Conservation (phyloP, 2,329 filamentous ascomycete genomes). For the Aspergillus carbonarius region DNA sequence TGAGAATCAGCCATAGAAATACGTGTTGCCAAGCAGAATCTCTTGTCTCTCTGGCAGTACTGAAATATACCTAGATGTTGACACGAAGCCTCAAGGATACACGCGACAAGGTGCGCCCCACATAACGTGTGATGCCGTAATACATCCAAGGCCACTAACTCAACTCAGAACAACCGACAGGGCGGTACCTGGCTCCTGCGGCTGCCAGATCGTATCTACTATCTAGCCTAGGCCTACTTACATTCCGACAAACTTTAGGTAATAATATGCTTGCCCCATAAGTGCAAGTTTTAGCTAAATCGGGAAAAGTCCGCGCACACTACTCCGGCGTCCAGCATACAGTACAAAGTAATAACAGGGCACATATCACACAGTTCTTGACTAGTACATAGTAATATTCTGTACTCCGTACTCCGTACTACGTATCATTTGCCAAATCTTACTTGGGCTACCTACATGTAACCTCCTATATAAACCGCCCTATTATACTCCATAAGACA, state of each 20-base stretch:
- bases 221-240: neutral
- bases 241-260: neutral
- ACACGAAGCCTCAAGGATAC: constrained; percentile 40
- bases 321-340: too few relatives aligned
- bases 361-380: too few relatives aligned
- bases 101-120: constrained; percentile 20
- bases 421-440: too few relatives aligned
- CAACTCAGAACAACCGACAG: neutral
- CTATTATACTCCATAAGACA: too few relatives aligned
- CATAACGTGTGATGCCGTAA: constrained; percentile 13
- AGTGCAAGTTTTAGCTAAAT: neutral
- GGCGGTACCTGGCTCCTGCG: neutral
- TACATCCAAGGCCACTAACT: neutral
- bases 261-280: neutral
- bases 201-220: too few relatives aligned
- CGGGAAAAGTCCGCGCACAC: neutral
- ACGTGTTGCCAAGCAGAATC: neutral
- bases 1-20: constrained; percentile 10
- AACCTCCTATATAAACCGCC: too few relatives aligned
- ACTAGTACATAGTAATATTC: too few relatives aligned
- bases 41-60: neutral
- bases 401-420: too few relatives aligned
- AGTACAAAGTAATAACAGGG: too few relatives aligned
- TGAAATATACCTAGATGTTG: constrained; percentile 29
- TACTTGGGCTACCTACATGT: too few relatives aligned